Evolutionary conservation across 495 filamentous ascomycete genomes (phyloP).

Genomic region (Hyphodiscus hymeniophilus): DNA sequence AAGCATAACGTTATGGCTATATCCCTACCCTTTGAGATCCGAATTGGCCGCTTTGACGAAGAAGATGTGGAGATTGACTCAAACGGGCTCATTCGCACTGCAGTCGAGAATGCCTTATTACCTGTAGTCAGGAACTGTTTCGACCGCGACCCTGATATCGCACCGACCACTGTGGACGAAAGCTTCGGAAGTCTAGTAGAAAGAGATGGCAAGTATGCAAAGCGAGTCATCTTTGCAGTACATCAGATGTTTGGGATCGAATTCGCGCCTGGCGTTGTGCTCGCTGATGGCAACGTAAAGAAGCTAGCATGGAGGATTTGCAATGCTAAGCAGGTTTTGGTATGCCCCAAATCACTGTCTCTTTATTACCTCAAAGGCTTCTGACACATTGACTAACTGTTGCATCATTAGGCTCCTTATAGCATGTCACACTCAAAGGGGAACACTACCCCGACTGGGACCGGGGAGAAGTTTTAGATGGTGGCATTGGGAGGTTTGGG

Average conservation of each 20-base stretch:
- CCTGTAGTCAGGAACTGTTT: constrained; percentile 86
- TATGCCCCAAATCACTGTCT: constrained; percentile 37
- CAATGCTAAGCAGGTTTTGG: constrained; percentile 89
- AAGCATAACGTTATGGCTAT: constrained; percentile 96
- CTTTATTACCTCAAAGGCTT: background rate
- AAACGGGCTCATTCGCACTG: constrained; percentile 39
- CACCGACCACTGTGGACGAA: constrained; percentile 72
- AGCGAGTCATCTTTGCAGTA: constrained; percentile 84
- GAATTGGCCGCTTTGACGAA: constrained; percentile 68
- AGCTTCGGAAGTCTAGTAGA: constrained; percentile 76
- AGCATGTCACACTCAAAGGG: constrained; percentile 55
- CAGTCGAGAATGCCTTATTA: constrained; percentile 69
- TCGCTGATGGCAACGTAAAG: constrained; percentile 82
- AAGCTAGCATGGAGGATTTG: constrained; percentile 94
- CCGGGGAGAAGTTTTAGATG: constrained; percentile 27
- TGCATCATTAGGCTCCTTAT: constrained; percentile 46
- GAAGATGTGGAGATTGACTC: constrained; percentile 47
- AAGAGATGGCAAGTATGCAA: constrained; percentile 79
- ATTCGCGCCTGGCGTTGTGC: constrained; percentile 86
- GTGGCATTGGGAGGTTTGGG: background rate
- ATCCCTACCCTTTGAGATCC: constrained; percentile 86
- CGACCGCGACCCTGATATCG: constrained; percentile 85
- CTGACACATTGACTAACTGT: constrained; percentile 1
- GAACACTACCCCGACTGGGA: constrained; percentile 37
- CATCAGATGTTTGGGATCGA: constrained; percentile 98